These are phyloP conservation scores for Gynochthodes officinalis DNA, from an alignment of 257 asterid genomes.

Conservation along the genomic window DNA sequence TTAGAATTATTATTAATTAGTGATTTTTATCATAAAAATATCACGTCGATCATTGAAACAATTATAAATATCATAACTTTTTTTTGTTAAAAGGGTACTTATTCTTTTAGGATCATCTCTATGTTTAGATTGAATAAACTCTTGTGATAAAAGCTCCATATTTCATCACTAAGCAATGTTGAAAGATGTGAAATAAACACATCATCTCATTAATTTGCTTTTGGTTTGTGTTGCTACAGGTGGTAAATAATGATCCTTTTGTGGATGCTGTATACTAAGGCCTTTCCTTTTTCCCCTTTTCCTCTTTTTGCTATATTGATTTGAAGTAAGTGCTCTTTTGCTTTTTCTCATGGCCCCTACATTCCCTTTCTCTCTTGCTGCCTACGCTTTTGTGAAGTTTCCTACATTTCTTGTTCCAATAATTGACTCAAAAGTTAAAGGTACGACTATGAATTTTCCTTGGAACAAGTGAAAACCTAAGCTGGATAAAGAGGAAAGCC, in stretches of 20 bases:
- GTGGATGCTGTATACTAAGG: slow-evolving; percentile 13
- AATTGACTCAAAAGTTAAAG: slow-evolving; percentile 7
- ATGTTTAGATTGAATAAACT: too few species aligned
- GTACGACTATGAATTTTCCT: slow-evolving; percentile 7
- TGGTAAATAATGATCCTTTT: slow-evolving; percentile 26
- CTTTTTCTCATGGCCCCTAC: slow-evolving; percentile 8
- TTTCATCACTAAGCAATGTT: not conserved
- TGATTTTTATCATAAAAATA: too few species aligned
- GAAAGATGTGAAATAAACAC: not conserved
- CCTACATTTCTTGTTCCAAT: slow-evolving; percentile 2
- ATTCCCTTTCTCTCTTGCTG: not conserved
- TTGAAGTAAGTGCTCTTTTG: slow-evolving; percentile 22
- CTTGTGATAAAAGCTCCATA: too few species aligned
- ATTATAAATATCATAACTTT: too few species aligned
- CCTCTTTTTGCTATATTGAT: slow-evolving; percentile 20
- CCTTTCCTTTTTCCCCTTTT: slow-evolving; percentile 2
- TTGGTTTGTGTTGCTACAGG: slow-evolving; percentile 23
- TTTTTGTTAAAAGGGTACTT: too few species aligned
- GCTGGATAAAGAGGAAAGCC: slow-evolving; percentile 11
- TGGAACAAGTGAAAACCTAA: slow-evolving; percentile 8
- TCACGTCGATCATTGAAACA: too few species aligned
- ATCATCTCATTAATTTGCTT: slow-evolving; percentile 4
- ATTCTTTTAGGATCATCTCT: too few species aligned
- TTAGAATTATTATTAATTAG: too few species aligned
- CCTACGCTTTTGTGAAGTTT: slow-evolving; percentile 18